Conservation (phyloP, 805 yeast genomes). For the Kluyveromyces lactis region DNA sequence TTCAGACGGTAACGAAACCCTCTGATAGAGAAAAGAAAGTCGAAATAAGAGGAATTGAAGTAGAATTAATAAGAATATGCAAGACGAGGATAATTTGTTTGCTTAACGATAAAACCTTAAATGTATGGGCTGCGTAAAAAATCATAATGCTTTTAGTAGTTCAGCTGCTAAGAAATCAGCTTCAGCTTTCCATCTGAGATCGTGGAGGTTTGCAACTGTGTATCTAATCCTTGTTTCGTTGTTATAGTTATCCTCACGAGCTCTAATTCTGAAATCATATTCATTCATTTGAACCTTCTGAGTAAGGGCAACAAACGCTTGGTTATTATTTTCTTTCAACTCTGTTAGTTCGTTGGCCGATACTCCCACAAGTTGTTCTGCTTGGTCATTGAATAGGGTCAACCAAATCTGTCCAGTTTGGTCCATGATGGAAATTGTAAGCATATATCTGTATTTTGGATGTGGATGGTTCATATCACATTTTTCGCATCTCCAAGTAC, state of each 20-base stretch:
- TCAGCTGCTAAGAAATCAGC: conserved; percentile 44
- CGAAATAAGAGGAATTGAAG: too few species aligned
- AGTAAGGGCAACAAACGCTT: conserved; percentile 38
- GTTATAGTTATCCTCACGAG: conserved; percentile 76
- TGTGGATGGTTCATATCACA: conserved; percentile 62
- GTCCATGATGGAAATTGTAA: conserved; percentile 73
- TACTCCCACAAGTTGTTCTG: conserved; percentile 54
- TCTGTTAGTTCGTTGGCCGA: conserved; percentile 50
- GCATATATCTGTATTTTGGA: conserved; percentile 74
- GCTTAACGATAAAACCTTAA: too few species aligned
- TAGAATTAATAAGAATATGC: too few species aligned
- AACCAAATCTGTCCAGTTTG: conserved; percentile 78
- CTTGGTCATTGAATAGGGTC: conserved; percentile 81
- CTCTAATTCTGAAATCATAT: conserved; percentile 67
- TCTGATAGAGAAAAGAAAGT: too few species aligned
- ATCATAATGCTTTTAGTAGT: conserved; percentile 20
- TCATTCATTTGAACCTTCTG: conserved; percentile 54
- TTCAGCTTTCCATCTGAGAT: conserved; percentile 51
- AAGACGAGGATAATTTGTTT: too few species aligned
- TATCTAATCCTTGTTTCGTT: conserved; percentile 72
- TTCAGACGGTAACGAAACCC: too few species aligned
- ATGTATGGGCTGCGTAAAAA: too few species aligned
- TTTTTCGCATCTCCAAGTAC: conserved; percentile 88
- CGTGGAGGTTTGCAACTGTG: conserved; percentile 47
- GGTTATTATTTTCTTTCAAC: conserved; percentile 39